Evolutionary conservation across 495 filamentous ascomycete genomes (phyloP), one percentile per base, ranked within the genome.

Genomic region (Penicillium soppii): DNA sequence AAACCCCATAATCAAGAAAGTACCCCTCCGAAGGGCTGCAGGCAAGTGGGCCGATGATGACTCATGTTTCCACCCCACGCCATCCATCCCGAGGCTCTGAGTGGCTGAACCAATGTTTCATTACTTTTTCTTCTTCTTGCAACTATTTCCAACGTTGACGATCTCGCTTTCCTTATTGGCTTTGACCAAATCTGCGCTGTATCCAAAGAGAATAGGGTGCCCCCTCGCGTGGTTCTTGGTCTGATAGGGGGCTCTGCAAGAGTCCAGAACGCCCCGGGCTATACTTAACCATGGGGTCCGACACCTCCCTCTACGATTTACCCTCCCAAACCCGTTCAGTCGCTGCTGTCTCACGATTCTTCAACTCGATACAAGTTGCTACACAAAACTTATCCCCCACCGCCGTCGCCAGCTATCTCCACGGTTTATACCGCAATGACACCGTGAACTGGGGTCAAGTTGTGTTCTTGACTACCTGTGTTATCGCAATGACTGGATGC

Each of bases 401-500:
- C 19, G 58, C 58, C 17, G 40, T 61, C 41, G 42, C 57, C 58
- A 52, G 42, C 40, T 53, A 46, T 44, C 43, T 63, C 40, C 61
- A 61, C 37, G 52, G 48, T 17, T 32, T 62, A 43, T 53, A 63
- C 46, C 32, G 46, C 39, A 58, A 73, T 68, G 70, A 64, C 15
- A 37, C 45, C 4, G 50, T 70, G 53, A 70, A 62, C 33, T 64
- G 53, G 56, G 54, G 59, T 15, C 64, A 69, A 35, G 32, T 69
- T n/a, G 58, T 71, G 37, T 69, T 74, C 36, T 47, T 73, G 51
- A 59, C 66, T 36, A 66, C 69, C 27, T 72, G 64, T 30, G 52
- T 69, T 20, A 41, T 69, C 38, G 58, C 66, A 20, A 77, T 77
- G 73, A 68, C 63, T 38, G 69, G 71, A 21, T 77, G 73, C 54